Evolutionary conservation across 441 rosid species (phyloP), one percentile per base, ranked within the genome.

Genomic region (Erodium trifolium): DNA sequence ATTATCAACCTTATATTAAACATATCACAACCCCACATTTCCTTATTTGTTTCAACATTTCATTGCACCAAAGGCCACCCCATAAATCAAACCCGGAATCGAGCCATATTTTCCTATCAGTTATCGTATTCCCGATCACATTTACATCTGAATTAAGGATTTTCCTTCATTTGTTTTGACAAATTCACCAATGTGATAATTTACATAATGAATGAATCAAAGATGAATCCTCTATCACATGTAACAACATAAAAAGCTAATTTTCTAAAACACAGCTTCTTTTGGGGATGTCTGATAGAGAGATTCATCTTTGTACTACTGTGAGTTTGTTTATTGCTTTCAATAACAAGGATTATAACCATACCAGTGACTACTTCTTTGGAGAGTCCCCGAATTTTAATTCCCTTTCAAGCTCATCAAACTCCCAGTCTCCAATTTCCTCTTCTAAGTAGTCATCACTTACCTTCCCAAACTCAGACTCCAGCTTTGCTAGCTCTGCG

Each of bases 381-480:
- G 83, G 63, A 19, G 86, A 59, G 70, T 85, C 85, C 8, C 81
- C 82, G 17, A 83, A 78, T 74, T 73, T 85, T 69, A 94, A 70
- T 79, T 92, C 99, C 78, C 83, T 87, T 76, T 94, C 97, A 4
- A 92, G 97, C 81, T 94, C 98, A 65, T 94, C 99, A 34, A 94
- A 94, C 78, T 94, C 99, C 98, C 99, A 94, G 74, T 79, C 98
- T 72, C 86, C 88, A 68, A 94, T 85, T 80, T 94, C 99, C 69
- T 86, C 93, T 0, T 78, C 65, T 0, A 93, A 80, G 82, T 92
- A 92, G 79, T 90, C 94, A 67, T 74, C 86, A 62, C 79, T 80
- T 69, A 78, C 90, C 78, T 92, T 92, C 73, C 97, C 99, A 77
- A 94, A 87, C 80, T 90, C 99, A 0, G 93, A 86, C 78, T 94